Conservation (phyloP, 805 yeast genomes). For the Grigorovia transvaalensis region DNA sequence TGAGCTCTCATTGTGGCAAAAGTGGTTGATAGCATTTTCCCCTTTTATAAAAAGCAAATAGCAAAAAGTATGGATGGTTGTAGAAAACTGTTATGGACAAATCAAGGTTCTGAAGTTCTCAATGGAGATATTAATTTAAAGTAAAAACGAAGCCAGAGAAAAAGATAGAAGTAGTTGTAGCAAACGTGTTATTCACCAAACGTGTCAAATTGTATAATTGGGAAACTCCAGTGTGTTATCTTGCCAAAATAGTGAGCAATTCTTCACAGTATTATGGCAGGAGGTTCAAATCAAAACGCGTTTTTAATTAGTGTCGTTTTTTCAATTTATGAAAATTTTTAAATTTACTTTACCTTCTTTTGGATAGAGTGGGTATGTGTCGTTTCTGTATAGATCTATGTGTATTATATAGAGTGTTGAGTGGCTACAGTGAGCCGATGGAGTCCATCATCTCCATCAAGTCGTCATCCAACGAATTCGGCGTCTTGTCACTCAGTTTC, state of each 20-base stretch:
- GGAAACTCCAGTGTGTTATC: no score
- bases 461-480: constrained; percentile 25
- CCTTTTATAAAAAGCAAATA: no score
- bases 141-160: no score
- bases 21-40: not conserved
- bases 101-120: not conserved
- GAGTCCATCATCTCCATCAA: constrained; percentile 32
- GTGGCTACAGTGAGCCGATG: constrained; percentile 26
- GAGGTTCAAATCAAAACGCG: not conserved
- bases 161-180: no score
- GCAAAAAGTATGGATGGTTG: no score
- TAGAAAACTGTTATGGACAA: not conserved
- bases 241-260: no score
- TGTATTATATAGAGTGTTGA: not conserved
- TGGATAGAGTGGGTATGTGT: not conserved
- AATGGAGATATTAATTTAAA: no score
- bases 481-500: not conserved
- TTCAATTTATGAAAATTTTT: not conserved
- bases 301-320: not conserved
- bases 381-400: not conserved
- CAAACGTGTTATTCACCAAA: no score
- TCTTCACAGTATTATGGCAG: no score
- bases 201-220: no score
- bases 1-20: not conserved
- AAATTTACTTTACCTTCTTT: no score